Evolutionary conservation across 2,329 filamentous ascomycete species (phyloP), one percentile per base, ranked within the genome.

Genomic region (Periconia sp.): DNA sequence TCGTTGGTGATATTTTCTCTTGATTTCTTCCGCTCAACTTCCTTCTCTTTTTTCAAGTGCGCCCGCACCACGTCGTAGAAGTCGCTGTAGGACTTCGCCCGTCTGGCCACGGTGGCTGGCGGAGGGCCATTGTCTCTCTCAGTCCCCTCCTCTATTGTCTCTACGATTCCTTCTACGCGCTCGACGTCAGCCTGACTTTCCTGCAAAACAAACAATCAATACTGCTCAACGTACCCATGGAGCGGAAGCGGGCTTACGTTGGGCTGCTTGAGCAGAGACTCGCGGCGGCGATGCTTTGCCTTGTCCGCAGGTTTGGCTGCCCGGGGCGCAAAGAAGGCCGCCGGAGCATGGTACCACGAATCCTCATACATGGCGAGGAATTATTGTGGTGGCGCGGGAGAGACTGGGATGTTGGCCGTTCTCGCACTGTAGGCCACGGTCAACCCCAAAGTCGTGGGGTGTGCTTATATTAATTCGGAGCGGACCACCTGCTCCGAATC

Each of bases 311-410:
- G 80, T 52, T 78, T 73, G 44, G 79, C 73, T 40, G 81, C 71
- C 41, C 86, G 82, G 18, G 87, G 81, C 52, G 88, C 82, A 63
- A 89, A 86, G 66, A 81, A 70, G 59, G 70, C 89, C n/a, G n/a
- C n/a, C n/a, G n/a, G n/a, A n/a, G n/a, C n/a, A n/a, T n/a, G n/a
- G 73, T 92, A 90, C 88, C 88, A 92, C 21, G 87, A 84, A 70
- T 92, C 88, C 71, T 92, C 88, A 69, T 89, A 89, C 87, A 90
- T 91, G 56, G 54, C 40, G 43, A 42, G 12, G 22, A 19, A n/a
- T 22, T 4, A 13, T 7, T 17, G 24, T 18, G 34, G 21, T 15
- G 26, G 41, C n/a, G n/a, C n/a, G n/a, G 23, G 26, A 34, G 36
- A 17, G 12, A n/a, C 23, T 22, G 22, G 28, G 29, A 24, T 26